These are phyloP conservation scores for Ceratocystis destructans DNA, from an alignment of 2,329 filamentous ascomycete species.

Conservation along the genomic window DNA sequence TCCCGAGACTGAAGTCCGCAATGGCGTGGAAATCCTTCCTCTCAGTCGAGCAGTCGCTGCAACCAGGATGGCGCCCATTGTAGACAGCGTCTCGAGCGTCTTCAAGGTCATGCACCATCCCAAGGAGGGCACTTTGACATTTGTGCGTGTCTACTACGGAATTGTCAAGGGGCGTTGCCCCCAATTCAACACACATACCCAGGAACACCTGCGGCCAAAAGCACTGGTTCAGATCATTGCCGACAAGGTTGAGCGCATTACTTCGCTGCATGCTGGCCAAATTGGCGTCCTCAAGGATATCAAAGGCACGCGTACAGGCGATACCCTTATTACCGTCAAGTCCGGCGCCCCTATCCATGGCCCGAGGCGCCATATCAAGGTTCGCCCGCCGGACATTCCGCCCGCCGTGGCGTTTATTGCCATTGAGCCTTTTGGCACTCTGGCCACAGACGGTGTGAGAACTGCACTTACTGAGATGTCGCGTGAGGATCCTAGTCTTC, in stretches of 20 bases:
- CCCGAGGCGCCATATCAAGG: slow-evolving; percentile 59
- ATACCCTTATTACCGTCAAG: slow-evolving; percentile 69
- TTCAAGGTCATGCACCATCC: slow-evolving; percentile 94
- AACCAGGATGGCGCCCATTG: slow-evolving; percentile 26
- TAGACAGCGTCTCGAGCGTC: slow-evolving; percentile 45
- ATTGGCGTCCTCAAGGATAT: slow-evolving; percentile 88
- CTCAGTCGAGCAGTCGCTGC: slow-evolving; percentile 29
- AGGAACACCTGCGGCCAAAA: slow-evolving; percentile 64
- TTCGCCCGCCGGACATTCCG: slow-evolving; percentile 77
- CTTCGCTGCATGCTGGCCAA: slow-evolving; percentile 67
- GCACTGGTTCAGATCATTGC: slow-evolving; percentile 82
- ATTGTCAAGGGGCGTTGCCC: slow-evolving; percentile 57
- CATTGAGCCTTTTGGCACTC: slow-evolving; percentile 64
- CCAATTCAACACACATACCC: slow-evolving; percentile 78
- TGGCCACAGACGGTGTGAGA: slow-evolving; percentile 67
- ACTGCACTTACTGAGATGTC: slow-evolving; percentile 64
- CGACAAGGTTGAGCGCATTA: slow-evolving; percentile 71
- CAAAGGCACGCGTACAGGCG: slow-evolving; percentile 83
- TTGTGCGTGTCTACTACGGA: slow-evolving; percentile 83
- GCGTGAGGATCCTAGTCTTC: slow-evolving; percentile 82
- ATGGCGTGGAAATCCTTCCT: slow-evolving; percentile 40
- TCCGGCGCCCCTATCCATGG: slow-evolving; percentile 49
- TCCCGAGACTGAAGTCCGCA: slow-evolving; percentile 62
- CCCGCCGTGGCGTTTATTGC: slow-evolving; percentile 95
- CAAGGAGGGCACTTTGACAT: slow-evolving; percentile 75